Conservation (phyloP, 345 rosid genomes). For the Brassica nigra region DNA sequence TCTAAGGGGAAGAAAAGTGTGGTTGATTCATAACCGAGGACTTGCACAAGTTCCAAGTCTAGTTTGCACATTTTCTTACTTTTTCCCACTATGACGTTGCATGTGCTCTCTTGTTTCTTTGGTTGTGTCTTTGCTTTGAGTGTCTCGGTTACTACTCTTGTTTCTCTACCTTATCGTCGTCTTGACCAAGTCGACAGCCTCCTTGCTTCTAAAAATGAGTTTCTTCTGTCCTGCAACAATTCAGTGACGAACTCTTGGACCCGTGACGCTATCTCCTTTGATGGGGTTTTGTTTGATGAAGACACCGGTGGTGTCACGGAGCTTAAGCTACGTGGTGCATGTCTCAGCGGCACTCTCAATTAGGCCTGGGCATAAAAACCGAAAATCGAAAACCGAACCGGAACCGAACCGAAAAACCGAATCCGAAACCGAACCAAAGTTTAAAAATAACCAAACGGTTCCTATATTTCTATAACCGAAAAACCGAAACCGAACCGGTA, state of each 20-base stretch:
- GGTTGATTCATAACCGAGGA: no score
- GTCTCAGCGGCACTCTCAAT: not conserved
- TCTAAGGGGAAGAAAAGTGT: no score
- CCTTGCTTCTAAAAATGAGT: not conserved
- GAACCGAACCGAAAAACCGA: no score
- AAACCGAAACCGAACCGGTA: no score
- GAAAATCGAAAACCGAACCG: no score
- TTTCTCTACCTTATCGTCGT: not conserved
- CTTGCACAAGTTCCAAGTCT: no score
- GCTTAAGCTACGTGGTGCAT: not conserved
- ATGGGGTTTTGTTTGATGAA: not conserved
- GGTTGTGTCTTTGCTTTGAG: not conserved
- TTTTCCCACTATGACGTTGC: not conserved
- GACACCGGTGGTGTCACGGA: not conserved
- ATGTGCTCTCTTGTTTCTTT: not conserved
- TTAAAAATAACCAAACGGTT: no score
- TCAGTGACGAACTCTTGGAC: not conserved
- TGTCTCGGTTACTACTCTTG: not conserved
- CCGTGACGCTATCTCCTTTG: not conserved
- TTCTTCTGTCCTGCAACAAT: not conserved
- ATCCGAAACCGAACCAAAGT: no score
- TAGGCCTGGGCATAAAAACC: no score
- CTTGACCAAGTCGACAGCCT: not conserved
- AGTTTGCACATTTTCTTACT: no score
- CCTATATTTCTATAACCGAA: no score